Conservation (phyloP, 768 basidiomycete genomes). For the Psilocybe cyanescens region DNA sequence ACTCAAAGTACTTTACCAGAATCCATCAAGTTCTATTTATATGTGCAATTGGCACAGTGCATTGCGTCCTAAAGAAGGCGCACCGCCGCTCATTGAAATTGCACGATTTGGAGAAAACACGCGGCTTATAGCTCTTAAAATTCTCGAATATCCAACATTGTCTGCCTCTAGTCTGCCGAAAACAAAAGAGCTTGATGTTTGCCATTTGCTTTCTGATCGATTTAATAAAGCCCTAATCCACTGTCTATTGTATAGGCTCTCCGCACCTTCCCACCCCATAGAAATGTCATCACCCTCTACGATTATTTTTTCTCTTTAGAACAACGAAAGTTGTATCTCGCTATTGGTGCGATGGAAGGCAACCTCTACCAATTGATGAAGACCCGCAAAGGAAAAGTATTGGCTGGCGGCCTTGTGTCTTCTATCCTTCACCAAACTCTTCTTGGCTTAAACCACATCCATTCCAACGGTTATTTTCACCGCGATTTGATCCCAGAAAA, state of each 20-base stretch:
- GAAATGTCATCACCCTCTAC: constrained; percentile 93
- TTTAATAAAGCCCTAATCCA: not conserved
- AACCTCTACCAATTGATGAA: constrained; percentile 97
- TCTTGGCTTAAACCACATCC: constrained; percentile 86
- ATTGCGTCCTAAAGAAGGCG: constrained; percentile 4
- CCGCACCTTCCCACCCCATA: constrained; percentile 86
- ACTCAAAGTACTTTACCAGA: constrained; percentile 89
- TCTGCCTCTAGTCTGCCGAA: not conserved
- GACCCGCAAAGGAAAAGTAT: constrained; percentile 83
- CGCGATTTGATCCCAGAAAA: constrained; percentile 99
- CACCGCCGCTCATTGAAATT: constrained; percentile 7
- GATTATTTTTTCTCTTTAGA: constrained; percentile 89
- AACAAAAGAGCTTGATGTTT: constrained; percentile 11
- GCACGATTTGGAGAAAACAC: constrained; percentile 7
- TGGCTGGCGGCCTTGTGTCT: constrained; percentile 89
- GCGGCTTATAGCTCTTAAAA: constrained; percentile 10
- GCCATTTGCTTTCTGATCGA: not conserved
- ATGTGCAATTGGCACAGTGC: constrained; percentile 87
- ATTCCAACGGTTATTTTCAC: constrained; percentile 89
- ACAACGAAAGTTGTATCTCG: constrained; percentile 79
- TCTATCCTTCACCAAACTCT: constrained; percentile 90
- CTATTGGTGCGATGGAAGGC: constrained; percentile 98
- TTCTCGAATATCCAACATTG: not conserved
- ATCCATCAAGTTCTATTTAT: constrained; percentile 93
- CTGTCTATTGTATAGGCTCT: constrained; percentile 66